Percentiles rank a stretch among this genome's conserved stretches.
Conservation (phyloP, 73 alveolate genomes). For the Tetrahymena elliotti region DNA sequence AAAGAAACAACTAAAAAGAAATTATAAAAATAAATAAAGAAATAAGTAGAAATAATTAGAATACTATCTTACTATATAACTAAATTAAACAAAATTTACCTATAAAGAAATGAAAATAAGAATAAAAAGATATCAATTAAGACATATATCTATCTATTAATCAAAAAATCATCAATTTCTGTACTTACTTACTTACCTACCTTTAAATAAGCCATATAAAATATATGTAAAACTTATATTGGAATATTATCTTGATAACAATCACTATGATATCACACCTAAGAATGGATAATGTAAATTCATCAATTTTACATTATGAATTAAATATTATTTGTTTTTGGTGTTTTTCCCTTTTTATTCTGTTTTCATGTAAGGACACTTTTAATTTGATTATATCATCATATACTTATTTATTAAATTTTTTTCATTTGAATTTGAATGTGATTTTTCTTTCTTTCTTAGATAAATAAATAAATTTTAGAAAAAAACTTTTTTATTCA, state of each 20-base stretch:
- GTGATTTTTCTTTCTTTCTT: no score
- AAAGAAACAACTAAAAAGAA: not conserved
- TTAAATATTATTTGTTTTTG: not conserved
- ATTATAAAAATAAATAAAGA: no score
- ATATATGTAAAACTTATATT: not conserved
- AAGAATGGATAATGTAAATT: not conserved
- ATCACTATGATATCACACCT: not conserved
- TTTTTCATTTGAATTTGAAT: no score
- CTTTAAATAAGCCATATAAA: not conserved
- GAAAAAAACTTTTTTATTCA: no score
- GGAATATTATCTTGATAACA: not conserved
- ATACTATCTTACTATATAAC: not conserved
- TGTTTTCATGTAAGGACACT: not conserved
- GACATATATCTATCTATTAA: not conserved
- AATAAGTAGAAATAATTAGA: not conserved
- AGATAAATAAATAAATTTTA: no score
- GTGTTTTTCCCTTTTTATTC: not conserved
- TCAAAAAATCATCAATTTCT: not conserved
- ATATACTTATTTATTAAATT: no score
- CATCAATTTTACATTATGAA: not conserved
- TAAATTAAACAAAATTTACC: not conserved
- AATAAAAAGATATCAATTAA: not conserved
- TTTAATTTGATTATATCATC: no score
- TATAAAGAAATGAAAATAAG: not conserved
- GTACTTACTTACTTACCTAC: not conserved